A percentile compares a stretch with the other conserved stretches of the same genome.
These are phyloP conservation scores for Myochromella boudieri DNA, from an alignment of 768 basidiomycete species.

Conservation along the genomic window DNA sequence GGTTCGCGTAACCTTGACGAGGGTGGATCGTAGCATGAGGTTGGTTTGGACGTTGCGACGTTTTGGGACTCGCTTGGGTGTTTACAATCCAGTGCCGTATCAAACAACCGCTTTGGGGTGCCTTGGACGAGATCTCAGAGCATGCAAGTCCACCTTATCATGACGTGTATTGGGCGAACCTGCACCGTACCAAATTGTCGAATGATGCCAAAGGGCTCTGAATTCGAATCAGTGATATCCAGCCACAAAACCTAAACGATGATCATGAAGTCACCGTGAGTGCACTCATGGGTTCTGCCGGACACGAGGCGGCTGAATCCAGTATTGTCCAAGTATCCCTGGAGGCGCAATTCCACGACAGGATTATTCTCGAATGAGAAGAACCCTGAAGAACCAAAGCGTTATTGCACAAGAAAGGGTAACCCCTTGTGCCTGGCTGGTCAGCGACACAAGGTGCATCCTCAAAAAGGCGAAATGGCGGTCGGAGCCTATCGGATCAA, in stretches of 20 bases:
- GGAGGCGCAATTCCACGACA: constrained; percentile 2
- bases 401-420: neutral
- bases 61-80: neutral
- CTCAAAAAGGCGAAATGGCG: constrained; percentile 1
- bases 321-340: neutral
- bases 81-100: neutral
- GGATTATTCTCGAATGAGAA: neutral
- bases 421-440: constrained; percentile 11
- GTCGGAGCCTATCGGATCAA: constrained; percentile 1
- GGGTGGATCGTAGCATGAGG: no score
- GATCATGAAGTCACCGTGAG: no score
- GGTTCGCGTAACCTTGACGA: constrained; percentile 10
- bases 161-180: no score
- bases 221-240: no score
- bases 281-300: no score
- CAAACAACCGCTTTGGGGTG: constrained; percentile 1
- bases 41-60: no score
- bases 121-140: constrained; percentile 3
- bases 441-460: neutral
- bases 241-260: no score
- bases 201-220: no score
- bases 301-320: no score
- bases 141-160: no score
- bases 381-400: neutral
- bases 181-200: no score